Base-by-base conservation (phyloP, 768 basidiomycete species). In the Kwoniella dendrophila region DNA sequence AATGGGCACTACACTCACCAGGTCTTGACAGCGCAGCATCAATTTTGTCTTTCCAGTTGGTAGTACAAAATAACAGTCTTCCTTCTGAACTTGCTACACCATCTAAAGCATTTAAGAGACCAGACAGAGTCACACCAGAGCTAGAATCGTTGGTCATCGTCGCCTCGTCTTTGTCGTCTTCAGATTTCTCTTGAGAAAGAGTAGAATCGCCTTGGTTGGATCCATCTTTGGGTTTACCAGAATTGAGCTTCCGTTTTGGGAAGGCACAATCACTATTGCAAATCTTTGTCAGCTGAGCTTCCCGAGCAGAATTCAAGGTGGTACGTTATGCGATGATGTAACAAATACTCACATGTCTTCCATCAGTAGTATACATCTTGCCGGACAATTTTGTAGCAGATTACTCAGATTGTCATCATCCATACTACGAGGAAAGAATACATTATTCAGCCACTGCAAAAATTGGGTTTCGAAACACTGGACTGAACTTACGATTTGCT, bases 261-360 rank as follows among this genome's bases (percentile, higher is more conserved):
- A 56, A 56, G n/a, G 53, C 61, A 38, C 61, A 62, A 20, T 62
- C 53, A 20, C 53, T 49, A 22, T 11, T 10, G 18, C 8, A 5
- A 10, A 43, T 10, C 41, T 32, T 24, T 43, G 22, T 26, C 38
- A 5, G 14, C 12, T n/a, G n/a, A n/a, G n/a, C n/a, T n/a, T n/a
- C n/a, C n/a, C n/a, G n/a, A n/a, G n/a, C n/a, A n/a, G n/a, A n/a
- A n/a, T n/a, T n/a, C n/a, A n/a, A n/a, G n/a, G n/a, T n/a, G n/a
- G n/a, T n/a, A n/a, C n/a, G n/a, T n/a, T n/a, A n/a, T n/a, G n/a
- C n/a, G n/a, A 27, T 16, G 47, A 38, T 12, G 38, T 20, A 10
- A 41, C 27, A 6, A 14, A 4, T 22, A 62, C 54, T 43, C 38
- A 62, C 61, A 62, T 62, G 29, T 62, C 61, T 29, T 62, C 61